Evolutionary conservation across 805 yeast species (phyloP).

Genomic region (Kazachstania psychrophila): DNA sequence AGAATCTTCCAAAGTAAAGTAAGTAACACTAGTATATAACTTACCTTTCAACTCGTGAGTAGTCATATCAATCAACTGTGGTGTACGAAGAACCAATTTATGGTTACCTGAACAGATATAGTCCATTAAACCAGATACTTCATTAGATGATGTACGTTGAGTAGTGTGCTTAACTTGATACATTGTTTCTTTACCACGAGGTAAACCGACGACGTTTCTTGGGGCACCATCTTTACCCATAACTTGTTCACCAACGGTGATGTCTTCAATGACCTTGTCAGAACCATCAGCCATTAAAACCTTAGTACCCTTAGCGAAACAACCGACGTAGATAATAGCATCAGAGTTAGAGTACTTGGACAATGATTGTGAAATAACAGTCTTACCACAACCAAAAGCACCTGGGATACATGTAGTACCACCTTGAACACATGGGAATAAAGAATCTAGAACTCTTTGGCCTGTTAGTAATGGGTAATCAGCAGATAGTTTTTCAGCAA

Average conservation of each 20-base stretch:
- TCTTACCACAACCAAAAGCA: slow-evolving; percentile 99
- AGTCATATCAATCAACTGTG: slow-evolving; percentile 4
- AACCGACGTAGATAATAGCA: slow-evolving; percentile 89
- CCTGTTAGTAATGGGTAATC: slow-evolving; percentile 95
- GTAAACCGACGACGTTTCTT: slow-evolving; percentile 36
- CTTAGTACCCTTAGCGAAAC: slow-evolving; percentile 33
- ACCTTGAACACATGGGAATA: slow-evolving; percentile 99
- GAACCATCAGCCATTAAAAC: slow-evolving; percentile 40
- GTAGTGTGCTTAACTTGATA: slow-evolving; percentile 29
- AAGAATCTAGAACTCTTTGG: slow-evolving; percentile 95
- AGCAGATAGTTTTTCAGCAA: slow-evolving; percentile 85
- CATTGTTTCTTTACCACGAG: slow-evolving; percentile 39
- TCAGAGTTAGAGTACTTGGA: slow-evolving; percentile 97
- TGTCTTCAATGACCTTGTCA: slow-evolving; percentile 29
- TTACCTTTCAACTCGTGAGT: slow-evolving; percentile 8
- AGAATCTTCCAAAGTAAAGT: slow-evolving; percentile 14
- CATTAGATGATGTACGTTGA: slow-evolving; percentile 4
- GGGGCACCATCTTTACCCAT: slow-evolving; percentile 39
- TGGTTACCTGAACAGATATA: slow-evolving; percentile 33
- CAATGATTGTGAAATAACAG: slow-evolving; percentile 94
- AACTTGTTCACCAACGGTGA: slow-evolving; percentile 34
- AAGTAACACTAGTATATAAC: slow-evolving; percentile 17
- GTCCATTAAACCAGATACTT: slow-evolving; percentile 5
- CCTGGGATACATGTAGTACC: slow-evolving; percentile 99
- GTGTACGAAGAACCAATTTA: slow-evolving; percentile 31